A percentile compares a stretch with the other conserved stretches of the same genome.
phyloP scores from a whole-genome alignment of 2,329 filamentous ascomycete genomes.

The Bretziella fagacearum region DNA sequence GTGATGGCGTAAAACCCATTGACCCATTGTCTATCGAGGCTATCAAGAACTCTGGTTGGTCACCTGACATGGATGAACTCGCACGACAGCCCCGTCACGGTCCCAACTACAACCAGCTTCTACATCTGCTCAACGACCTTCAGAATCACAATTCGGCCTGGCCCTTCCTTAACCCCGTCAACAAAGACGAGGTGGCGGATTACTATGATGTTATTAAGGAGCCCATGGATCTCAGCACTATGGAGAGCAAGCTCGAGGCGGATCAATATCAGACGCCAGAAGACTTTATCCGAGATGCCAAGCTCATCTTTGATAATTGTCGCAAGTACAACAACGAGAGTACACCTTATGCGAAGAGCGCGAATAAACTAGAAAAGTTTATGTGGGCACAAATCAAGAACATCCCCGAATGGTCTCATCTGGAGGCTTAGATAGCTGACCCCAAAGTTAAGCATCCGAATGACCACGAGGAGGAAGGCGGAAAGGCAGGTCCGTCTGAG shows the following conservation, averaged over 20 bases:
- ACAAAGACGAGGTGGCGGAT: constrained; percentile 89
- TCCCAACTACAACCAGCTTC: constrained; percentile 85
- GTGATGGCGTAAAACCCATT: constrained; percentile 54
- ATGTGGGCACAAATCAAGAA: constrained; percentile 90
- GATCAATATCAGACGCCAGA: constrained; percentile 84
- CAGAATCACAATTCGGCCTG: constrained; percentile 87
- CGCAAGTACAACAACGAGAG: constrained; percentile 91
- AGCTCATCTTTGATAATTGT: constrained; percentile 86
- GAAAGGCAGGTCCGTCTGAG: no score
- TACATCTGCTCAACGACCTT: constrained; percentile 84
- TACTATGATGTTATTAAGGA: constrained; percentile 98
- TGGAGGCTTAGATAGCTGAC: constrained; percentile 24
- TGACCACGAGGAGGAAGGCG: neutral
- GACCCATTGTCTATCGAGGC: constrained; percentile 75
- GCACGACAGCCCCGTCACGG: constrained; percentile 89
- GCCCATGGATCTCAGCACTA: constrained; percentile 90
- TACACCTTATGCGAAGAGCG: constrained; percentile 87
- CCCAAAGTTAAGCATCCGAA: neutral
- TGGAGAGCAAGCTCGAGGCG: constrained; percentile 89
- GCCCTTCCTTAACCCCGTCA: constrained; percentile 90
- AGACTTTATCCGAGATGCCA: constrained; percentile 79
- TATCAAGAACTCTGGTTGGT: constrained; percentile 88
- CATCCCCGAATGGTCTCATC: constrained; percentile 77
- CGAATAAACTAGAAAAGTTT: constrained; percentile 80
- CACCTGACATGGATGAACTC: constrained; percentile 91